Evolutionary conservation across 805 yeast genomes (phyloP), one percentile per base, ranked within the genome.

Genomic region (Wickerhamiella dianesei): DNA sequence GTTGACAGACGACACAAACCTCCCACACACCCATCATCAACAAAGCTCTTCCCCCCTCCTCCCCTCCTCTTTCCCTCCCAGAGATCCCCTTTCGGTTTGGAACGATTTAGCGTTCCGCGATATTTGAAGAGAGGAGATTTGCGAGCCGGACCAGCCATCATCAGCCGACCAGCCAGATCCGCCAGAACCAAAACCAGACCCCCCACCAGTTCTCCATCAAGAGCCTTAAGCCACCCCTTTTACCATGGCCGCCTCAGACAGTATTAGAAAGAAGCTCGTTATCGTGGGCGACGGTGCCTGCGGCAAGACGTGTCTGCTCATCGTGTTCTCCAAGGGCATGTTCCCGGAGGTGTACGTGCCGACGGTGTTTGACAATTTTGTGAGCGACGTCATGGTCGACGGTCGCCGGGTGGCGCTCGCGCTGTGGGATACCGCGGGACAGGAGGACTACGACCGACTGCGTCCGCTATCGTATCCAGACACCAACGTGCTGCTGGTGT

Each of bases 371-470:
- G 97, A 89, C 66, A 92, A 88, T 73, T 92, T 89, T 67, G 96
- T 89, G 59, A 94, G 96, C 42, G 96, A 87, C 65, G 96, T 89
- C 49, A 95, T 79, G 62, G 81, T 82, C 49, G 89, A 82, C 59
- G 94, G 94, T 44, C 82, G 89, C 67, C 77, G 83, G 64, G 96
- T 89, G 49, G 95, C 88, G 65, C 72, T 87, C 66, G 95, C 95
- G 5, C 72, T 87, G 56, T 87, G 96, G 96, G 96, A 87, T 86
- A 87, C 96, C 56, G 95, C 96, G 48, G 96, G 96, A 55, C 96
- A 87, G 76, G 96, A 87, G 73, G 96, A 88, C 71, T 87, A 87
- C 64, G 95, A 86, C 67, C 82, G 95, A 67, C 72, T 85, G 58
- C 81, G 95, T 69, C 95, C 95, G 40, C 71, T 85, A 54, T 80